phyloP scores from a whole-genome alignment of 2,329 filamentous ascomycete species.

The Monosporascus cannonballus region DNA sequence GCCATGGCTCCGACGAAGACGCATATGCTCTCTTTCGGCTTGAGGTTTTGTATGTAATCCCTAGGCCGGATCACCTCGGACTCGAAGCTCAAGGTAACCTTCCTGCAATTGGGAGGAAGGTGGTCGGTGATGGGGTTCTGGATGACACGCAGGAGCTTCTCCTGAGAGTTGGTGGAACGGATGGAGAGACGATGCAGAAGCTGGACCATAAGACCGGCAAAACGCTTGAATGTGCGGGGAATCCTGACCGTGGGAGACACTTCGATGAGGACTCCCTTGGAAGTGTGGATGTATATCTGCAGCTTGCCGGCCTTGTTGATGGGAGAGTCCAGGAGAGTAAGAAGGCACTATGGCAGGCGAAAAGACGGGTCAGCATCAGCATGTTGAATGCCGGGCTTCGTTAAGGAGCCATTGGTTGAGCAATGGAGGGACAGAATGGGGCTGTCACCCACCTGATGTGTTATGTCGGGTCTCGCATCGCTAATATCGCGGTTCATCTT shows the following conservation, averaged over 20 bases:
- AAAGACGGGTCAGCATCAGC: constrained; percentile 28
- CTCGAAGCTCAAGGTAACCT: constrained; percentile 94
- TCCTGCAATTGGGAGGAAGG: constrained; percentile 92
- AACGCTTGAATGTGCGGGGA: constrained; percentile 96
- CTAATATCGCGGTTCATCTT: constrained; percentile 99
- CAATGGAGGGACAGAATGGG: constrained; percentile 14
- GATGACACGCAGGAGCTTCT: constrained; percentile 96
- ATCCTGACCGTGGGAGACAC: constrained; percentile 98
- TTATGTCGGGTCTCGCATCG: constrained; percentile 95
- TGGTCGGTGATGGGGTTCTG: constrained; percentile 98
- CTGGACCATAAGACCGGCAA: constrained; percentile 97
- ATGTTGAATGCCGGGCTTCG: constrained; percentile 35
- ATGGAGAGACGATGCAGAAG: constrained; percentile 93
- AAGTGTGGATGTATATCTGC: constrained; percentile 97
- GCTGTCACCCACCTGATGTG: constrained; percentile 73
- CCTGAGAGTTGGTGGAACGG: constrained; percentile 91
- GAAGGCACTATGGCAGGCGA: constrained; percentile 65
- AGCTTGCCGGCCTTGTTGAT: constrained; percentile 98
- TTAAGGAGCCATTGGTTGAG: constrained; percentile 10
- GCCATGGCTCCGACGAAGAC: constrained; percentile 99
- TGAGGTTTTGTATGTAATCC: constrained; percentile 79
- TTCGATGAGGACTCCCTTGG: constrained; percentile 94
- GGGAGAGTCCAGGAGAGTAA: constrained; percentile 94
- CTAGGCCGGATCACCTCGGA: constrained; percentile 78
- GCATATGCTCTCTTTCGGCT: constrained; percentile 84